Evolutionary conservation across 371 early-diverging fungal species (phyloP).

Genomic region (Mucor mucedo): DNA sequence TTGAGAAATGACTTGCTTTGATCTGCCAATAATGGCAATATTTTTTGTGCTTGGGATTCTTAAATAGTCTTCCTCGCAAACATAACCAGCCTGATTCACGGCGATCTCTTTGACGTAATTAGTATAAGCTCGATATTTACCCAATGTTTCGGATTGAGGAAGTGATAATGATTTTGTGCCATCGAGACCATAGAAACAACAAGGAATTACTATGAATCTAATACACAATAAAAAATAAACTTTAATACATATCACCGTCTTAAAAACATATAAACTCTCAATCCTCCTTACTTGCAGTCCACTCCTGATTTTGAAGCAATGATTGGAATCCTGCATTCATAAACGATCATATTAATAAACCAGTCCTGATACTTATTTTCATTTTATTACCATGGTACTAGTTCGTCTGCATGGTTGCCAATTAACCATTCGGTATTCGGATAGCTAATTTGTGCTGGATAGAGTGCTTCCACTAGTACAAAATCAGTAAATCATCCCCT

Average conservation of each 20-base stretch:
- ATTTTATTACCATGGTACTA: constrained; percentile 78
- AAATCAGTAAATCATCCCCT: not conserved
- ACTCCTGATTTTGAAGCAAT: constrained; percentile 71
- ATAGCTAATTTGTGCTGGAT: constrained; percentile 57
- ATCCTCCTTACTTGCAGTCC: constrained; percentile 55
- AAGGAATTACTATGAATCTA: constrained; percentile 82
- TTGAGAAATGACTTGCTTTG: constrained; percentile 8
- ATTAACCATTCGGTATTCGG: constrained; percentile 80
- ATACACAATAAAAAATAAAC: constrained; percentile 1
- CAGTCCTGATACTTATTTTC: constrained; percentile 2
- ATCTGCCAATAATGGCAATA: constrained; percentile 74
- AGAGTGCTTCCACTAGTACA: constrained; percentile 60
- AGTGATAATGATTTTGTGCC: constrained; percentile 61
- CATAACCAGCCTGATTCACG: constrained; percentile 62
- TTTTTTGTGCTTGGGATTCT: constrained; percentile 93
- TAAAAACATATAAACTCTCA: not conserved
- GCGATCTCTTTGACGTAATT: constrained; percentile 66
- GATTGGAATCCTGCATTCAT: constrained; percentile 66
- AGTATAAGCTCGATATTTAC: constrained; percentile 78
- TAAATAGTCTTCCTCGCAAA: constrained; percentile 70
- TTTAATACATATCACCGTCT: constrained; percentile 1
- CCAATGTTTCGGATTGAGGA: constrained; percentile 50
- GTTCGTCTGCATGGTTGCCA: constrained; percentile 92
- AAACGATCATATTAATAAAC: constrained; percentile 7
- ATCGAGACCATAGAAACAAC: constrained; percentile 78